Evolutionary conservation across 140 eudicot species (phyloP).

Genomic region (Cichorium intybus): DNA sequence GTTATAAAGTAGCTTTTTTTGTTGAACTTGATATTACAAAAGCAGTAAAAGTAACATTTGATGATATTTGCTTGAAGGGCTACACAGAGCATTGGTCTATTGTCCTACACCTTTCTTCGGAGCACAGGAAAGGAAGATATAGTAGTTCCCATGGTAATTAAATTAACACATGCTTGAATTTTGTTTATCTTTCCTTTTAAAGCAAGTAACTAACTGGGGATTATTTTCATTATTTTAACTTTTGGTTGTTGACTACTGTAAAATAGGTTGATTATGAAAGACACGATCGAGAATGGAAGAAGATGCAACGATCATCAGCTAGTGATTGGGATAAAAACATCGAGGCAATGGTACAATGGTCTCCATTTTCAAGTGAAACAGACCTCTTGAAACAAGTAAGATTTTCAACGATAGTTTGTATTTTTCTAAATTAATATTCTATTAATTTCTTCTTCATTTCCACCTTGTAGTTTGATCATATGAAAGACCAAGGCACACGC

Average conservation of each 20-base stretch:
- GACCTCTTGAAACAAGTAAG: conserved; percentile 77
- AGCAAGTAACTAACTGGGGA: not conserved
- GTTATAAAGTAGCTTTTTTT: conserved; percentile 4
- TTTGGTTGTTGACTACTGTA: conserved; percentile 5
- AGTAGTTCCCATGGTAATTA: conserved; percentile 84
- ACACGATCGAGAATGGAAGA: conserved; percentile 45
- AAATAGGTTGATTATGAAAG: conserved; percentile 76
- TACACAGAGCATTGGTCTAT: conserved; percentile 84
- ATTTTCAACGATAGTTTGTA: not conserved
- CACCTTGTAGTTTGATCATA: conserved; percentile 53
- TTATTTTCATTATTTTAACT: not conserved
- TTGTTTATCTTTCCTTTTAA: conserved; percentile 12
- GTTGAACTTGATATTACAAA: not conserved
- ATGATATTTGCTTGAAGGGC: conserved; percentile 40
- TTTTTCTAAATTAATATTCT: not conserved
- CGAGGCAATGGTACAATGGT: conserved; percentile 74
- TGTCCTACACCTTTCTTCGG: conserved; percentile 81
- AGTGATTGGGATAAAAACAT: conserved; percentile 67
- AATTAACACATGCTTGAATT: conserved; percentile 14
- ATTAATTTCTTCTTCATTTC: conserved; percentile 7
- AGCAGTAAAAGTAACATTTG: conserved; percentile 12
- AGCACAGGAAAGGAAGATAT: conserved; percentile 88
- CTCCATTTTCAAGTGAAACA: conserved; percentile 81
- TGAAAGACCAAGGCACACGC: conserved; percentile 87
- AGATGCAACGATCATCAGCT: conserved; percentile 52